These are phyloP conservation scores for Dactylonectria estremocensis DNA, from an alignment of 2,329 filamentous ascomycete genomes.

Conservation along the genomic window DNA sequence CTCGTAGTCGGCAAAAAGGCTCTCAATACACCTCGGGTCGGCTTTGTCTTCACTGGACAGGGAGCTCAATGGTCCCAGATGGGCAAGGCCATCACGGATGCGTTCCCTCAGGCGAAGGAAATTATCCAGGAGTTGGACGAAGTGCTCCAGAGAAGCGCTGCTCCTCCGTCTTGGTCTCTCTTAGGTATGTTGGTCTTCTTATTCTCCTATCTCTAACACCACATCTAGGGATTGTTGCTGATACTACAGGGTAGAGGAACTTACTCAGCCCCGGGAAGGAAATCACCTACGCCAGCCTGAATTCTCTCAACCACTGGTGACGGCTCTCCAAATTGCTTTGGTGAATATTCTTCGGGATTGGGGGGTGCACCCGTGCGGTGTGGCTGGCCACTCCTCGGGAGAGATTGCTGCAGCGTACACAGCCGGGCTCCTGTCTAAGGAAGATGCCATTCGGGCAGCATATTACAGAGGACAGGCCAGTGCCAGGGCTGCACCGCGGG, in stretches of 20 bases:
- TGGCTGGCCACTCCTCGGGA: slow-evolving; percentile 56
- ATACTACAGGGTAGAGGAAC: slow-evolving; percentile 25
- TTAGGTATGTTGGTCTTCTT: no score
- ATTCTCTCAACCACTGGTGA: slow-evolving; percentile 56
- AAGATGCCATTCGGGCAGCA: slow-evolving; percentile 49
- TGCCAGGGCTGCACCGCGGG: background rate
- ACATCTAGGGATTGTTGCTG: no score
- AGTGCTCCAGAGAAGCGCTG: slow-evolving; percentile 21
- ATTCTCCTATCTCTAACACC: no score
- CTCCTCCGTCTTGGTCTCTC: no score
- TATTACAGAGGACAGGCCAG: slow-evolving; percentile 50
- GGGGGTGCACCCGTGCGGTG: slow-evolving; percentile 44
- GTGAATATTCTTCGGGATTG: slow-evolving; percentile 51
- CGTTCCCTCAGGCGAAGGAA: slow-evolving; percentile 18
- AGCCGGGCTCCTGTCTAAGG: slow-evolving; percentile 24
- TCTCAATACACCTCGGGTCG: slow-evolving; percentile 28
- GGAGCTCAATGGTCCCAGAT: slow-evolving; percentile 56
- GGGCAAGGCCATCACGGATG: slow-evolving; percentile 49
- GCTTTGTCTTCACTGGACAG: slow-evolving; percentile 55
- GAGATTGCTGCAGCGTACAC: slow-evolving; percentile 56
- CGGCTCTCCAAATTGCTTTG: slow-evolving; percentile 58
- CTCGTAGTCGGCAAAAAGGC: slow-evolving; percentile 21
- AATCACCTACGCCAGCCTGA: slow-evolving; percentile 36
- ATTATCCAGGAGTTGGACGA: slow-evolving; percentile 39
- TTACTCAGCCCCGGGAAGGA: slow-evolving; percentile 28